phyloP scores from a whole-genome alignment of 768 basidiomycete genomes.

The Cystofilobasidium macerans region DNA sequence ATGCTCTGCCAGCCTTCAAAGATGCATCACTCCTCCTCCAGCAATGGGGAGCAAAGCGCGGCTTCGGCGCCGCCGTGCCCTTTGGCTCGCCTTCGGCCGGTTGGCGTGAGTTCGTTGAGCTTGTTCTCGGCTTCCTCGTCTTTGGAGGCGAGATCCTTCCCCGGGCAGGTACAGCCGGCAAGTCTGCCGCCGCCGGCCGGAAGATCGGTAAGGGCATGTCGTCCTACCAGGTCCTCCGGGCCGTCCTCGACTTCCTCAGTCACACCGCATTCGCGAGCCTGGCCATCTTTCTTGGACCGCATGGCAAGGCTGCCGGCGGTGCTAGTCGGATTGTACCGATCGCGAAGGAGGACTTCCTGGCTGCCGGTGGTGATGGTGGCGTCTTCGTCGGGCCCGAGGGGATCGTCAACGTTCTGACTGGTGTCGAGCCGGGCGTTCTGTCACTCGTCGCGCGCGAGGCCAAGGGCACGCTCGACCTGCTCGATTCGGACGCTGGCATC shows the following conservation, averaged over 20 bases:
- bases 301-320: slow-evolving; percentile 18
- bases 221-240: slow-evolving; percentile 81
- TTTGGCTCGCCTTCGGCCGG: slow-evolving; percentile 39
- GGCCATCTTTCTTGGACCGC: slow-evolving; percentile 51
- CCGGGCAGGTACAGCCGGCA: slow-evolving; percentile 31
- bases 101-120: slow-evolving; percentile 53
- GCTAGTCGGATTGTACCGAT: slow-evolving; percentile 16
- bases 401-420: slow-evolving; percentile 61
- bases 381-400: slow-evolving; percentile 72
- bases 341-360: slow-evolving; percentile 31
- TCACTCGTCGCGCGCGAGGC: slow-evolving; percentile 72
- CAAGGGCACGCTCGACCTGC: slow-evolving; percentile 57
- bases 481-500: slow-evolving; percentile 33
- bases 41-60: slow-evolving; percentile 82
- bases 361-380: slow-evolving; percentile 35
- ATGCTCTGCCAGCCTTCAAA: slow-evolving; percentile 50
- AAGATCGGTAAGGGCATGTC: slow-evolving; percentile 70
- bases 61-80: slow-evolving; percentile 43
- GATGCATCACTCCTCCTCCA: slow-evolving; percentile 70
- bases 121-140: slow-evolving; percentile 40
- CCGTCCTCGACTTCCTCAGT: slow-evolving; percentile 70
- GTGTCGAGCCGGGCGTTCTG: slow-evolving; percentile 64
- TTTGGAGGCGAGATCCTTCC: slow-evolving; percentile 52
- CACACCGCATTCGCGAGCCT: slow-evolving; percentile 56
- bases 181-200: slow-evolving; percentile 40